Evolutionary conservation across 306 rosid genomes (phyloP).

Genomic region (Boehmeria nivea): DNA sequence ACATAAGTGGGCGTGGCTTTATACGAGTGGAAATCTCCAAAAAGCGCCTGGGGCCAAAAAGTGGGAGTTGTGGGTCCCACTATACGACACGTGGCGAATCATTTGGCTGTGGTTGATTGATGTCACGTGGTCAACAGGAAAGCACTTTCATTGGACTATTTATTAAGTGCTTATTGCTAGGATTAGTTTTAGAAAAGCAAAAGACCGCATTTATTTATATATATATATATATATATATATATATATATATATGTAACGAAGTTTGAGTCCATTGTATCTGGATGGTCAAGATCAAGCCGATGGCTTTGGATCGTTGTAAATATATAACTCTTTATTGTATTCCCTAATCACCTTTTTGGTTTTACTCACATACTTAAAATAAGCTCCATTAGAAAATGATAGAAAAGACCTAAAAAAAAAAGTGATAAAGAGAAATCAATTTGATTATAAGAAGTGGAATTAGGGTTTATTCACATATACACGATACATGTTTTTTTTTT

Average conservation of each 20-base stretch:
- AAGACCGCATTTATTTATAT: too few species aligned
- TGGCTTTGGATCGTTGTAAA: conserved; percentile 42
- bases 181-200: too few species aligned
- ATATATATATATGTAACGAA: not conserved
- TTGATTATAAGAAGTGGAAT: too few species aligned
- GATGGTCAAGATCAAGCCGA: conserved; percentile 51
- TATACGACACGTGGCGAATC: conserved; percentile 12
- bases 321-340: not conserved
- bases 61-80: not conserved
- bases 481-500: too few species aligned
- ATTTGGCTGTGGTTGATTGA: not conserved
- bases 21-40: too few species aligned
- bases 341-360: not conserved
- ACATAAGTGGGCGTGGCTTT: too few species aligned
- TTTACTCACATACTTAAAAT: not conserved
- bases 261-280: conserved; percentile 46
- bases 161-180: too few species aligned
- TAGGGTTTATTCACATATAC: too few species aligned
- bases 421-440: too few species aligned
- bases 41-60: not conserved
- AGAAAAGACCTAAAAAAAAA: not conserved
- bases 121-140: conserved; percentile 36
- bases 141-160: too few species aligned
- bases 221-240: too few species aligned
- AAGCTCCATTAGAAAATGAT: not conserved